phyloP scores from a whole-genome alignment of 2,329 filamentous ascomycete species.

The Aulographum hederae region DNA sequence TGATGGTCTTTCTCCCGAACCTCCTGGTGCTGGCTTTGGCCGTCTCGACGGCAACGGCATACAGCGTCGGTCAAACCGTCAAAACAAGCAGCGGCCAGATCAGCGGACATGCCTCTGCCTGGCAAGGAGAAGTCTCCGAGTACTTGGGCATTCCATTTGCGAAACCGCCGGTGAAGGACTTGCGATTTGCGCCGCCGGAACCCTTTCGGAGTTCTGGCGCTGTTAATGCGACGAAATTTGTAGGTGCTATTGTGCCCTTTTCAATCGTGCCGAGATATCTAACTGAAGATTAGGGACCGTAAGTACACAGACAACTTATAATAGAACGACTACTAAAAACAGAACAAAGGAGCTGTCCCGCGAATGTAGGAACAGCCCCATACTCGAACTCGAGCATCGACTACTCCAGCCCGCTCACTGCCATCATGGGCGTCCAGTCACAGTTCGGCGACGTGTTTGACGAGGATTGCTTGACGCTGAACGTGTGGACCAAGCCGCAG shows the following conservation, averaged over 20 bases:
- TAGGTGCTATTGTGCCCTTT: not conserved
- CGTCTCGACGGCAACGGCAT: slow-evolving; percentile 30
- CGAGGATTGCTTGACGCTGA: slow-evolving; percentile 14
- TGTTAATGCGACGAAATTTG: slow-evolving; percentile 3
- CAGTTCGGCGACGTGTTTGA: slow-evolving; percentile 11
- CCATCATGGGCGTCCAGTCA: slow-evolving; percentile 11
- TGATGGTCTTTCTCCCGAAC: no score
- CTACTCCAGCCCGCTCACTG: slow-evolving; percentile 12
- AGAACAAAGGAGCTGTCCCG: slow-evolving; percentile 5
- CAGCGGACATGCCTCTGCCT: slow-evolving; percentile 13
- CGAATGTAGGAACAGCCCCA: slow-evolving; percentile 12
- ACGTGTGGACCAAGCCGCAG: slow-evolving; percentile 12
- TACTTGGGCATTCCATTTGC: slow-evolving; percentile 19
- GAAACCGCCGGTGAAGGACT: slow-evolving; percentile 13
- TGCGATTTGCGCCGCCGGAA: slow-evolving; percentile 16
- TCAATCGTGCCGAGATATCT: slow-evolving; percentile 4
- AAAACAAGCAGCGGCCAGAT: slow-evolving; percentile 15
- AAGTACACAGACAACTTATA: slow-evolving; percentile 12
- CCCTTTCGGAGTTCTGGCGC: slow-evolving; percentile 11
- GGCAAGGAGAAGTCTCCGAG: slow-evolving; percentile 11
- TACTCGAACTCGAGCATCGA: slow-evolving; percentile 7
- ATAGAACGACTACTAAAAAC: slow-evolving; percentile 1
- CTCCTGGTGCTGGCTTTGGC: slow-evolving; percentile 22
- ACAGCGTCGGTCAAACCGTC: slow-evolving; percentile 12
- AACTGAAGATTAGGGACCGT: no score